phyloP scores from a whole-genome alignment of 164 flowering plant species.

The Kingdonia uniflora region DNA sequence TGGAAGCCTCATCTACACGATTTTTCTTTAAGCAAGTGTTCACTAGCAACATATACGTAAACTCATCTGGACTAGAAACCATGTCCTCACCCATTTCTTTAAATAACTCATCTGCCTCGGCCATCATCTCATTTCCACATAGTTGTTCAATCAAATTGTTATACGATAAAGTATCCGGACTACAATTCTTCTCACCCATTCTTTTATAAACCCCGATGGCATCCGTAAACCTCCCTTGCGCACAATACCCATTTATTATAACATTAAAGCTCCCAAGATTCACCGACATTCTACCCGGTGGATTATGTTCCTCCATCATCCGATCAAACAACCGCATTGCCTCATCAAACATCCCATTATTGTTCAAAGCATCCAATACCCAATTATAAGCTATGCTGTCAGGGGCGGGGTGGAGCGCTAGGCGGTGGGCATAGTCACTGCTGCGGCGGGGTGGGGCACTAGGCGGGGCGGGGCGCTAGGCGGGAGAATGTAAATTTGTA shows the following conservation, averaged over 20 bases:
- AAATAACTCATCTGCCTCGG: slow-evolving; percentile 64
- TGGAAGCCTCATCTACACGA: slow-evolving; percentile 63
- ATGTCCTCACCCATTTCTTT: slow-evolving; percentile 47
- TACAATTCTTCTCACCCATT: slow-evolving; percentile 68
- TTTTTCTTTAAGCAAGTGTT: slow-evolving; percentile 62
- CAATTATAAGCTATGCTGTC: slow-evolving; percentile 64
- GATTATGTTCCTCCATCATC: slow-evolving; percentile 55
- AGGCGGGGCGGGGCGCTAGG: too few species aligned
- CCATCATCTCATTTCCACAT: slow-evolving; percentile 54
- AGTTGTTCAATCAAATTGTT: slow-evolving; percentile 80
- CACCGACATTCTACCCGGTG: slow-evolving; percentile 49
- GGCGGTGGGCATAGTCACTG: too few species aligned
- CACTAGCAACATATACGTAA: slow-evolving; percentile 56
- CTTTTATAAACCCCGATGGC: slow-evolving; percentile 64
- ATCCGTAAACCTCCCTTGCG: slow-evolving; percentile 47
- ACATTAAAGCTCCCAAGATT: slow-evolving; percentile 87
- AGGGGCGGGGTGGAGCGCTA: too few species aligned
- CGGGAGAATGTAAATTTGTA: too few species aligned
- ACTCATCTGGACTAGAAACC: slow-evolving; percentile 64
- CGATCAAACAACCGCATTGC: slow-evolving; percentile 58
- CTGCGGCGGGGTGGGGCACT: too few species aligned
- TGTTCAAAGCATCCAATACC: slow-evolving; percentile 66
- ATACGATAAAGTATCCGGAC: slow-evolving; percentile 62
- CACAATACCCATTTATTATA: slow-evolving; percentile 64
- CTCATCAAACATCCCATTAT: slow-evolving; percentile 71